Base-by-base conservation (phyloP, 2,329 filamentous ascomycete species). In the Xylaria sp. region DNA sequence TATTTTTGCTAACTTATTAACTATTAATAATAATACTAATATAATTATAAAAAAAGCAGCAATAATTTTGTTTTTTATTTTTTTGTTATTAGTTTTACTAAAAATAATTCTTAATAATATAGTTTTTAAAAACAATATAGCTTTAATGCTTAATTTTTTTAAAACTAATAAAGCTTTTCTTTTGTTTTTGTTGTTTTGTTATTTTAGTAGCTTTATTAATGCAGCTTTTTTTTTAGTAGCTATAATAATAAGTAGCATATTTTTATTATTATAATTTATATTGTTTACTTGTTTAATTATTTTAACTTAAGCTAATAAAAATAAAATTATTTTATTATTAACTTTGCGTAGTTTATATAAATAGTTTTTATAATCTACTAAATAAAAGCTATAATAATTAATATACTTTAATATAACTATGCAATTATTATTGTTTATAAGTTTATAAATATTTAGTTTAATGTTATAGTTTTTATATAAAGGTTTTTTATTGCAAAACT, bases 381-480 rank as follows among this genome's bases (percentile, higher is more conserved):
- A 38, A 38, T 54, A 61, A 27, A 54, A 38, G 2, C n/a, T 47
- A 29, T 20, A 54, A 38, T 45, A 61, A 9, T 54, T 61, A 7
- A 47, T 38, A 47, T 38, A 61, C 38, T 54, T 6, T 29, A 27
- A 29, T 9, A 45, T 38, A 2, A 36, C 27, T 13, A 45, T 47
- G 22, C 31, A 61, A 29, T 36, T n/a, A 5, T 47, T 54, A 47
- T 61, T 61, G 38, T 27, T 61, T 61, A 61, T 45, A 27, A 54
- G 2, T 3, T 61, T 61, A 54, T 61, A 61, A n/a, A 45, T 4
- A 9, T 61, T 47, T 20, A 61, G 7, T 3, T 45, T 13, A 13
- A 61, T 27, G 2, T n/a, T 61, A 47, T 47, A 61, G 9, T 61
- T 61, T 38, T 61, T 47, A 47, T 44, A 61, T 53, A 61, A 33